phyloP scores from a whole-genome alignment of 1,139 yeast species.

The Lodderomyces jiufengensis region DNA sequence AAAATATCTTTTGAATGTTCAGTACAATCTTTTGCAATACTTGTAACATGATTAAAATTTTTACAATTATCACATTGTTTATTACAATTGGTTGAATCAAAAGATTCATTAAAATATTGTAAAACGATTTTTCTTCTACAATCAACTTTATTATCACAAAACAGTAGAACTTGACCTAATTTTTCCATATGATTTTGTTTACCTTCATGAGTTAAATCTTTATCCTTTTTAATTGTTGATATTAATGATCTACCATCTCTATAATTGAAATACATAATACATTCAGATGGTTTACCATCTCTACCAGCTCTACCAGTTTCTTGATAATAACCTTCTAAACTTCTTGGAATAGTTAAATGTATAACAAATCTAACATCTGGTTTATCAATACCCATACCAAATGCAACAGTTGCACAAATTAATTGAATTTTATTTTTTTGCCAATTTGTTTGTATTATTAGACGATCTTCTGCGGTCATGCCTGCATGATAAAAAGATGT shows the following conservation, averaged over 20 bases:
- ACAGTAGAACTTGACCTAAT: constrained; percentile 80
- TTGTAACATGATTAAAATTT: constrained; percentile 38
- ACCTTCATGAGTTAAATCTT: constrained; percentile 57
- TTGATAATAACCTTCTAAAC: constrained; percentile 93
- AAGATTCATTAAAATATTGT: constrained; percentile 83
- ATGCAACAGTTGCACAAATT: constrained; percentile 95
- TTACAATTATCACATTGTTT: constrained; percentile 85
- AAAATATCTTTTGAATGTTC: constrained; percentile 58
- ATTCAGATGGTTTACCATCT: constrained; percentile 79
- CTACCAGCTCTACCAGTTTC: constrained; percentile 99
- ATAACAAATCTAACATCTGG: constrained; percentile 91
- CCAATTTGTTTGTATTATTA: constrained; percentile 73
- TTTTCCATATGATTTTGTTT: constrained; percentile 77
- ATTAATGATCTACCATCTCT: constrained; percentile 74
- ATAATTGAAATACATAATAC: constrained; percentile 77
- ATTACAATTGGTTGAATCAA: constrained; percentile 62
- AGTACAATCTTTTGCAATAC: constrained; percentile 68
- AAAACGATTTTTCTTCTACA: constrained; percentile 87
- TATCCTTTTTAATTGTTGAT: constrained; percentile 73
- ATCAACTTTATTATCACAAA: constrained; percentile 87
- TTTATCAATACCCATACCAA: constrained; percentile 98
- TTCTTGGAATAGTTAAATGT: constrained; percentile 85
- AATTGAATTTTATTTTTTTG: constrained; percentile 68
- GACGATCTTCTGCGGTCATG: constrained; percentile 73
- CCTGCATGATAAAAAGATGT: constrained; percentile 93